Base-by-base conservation (phyloP, 2,329 filamentous ascomycete species). In the Pseudogymnoascus sp. region DNA sequence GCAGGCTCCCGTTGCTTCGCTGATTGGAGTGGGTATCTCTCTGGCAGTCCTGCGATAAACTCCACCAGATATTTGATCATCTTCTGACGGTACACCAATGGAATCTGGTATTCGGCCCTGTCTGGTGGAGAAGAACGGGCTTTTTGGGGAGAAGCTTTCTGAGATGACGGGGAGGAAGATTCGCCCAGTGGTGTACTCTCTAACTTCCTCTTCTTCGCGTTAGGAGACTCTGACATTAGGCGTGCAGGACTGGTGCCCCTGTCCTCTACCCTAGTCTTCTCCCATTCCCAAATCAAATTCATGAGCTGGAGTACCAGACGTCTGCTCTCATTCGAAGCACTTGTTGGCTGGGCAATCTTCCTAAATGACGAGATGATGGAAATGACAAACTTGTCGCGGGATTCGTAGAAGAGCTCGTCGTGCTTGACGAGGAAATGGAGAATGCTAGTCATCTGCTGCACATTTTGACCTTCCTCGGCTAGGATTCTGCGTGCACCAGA, bases 401-500 rank as follows among this genome's bases (percentile, higher is more conserved):
- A 92, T 65, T 97, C 93, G 68, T 95, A 99, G 76, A 99, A 99
- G 4, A 99, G 78, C 69, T 94, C 88, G 0, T 92, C 89, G 71
- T 99, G 93, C 61, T 90, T 86, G 36, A 97, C 93, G 35, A 99
- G 80, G 75, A 99, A 99, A 70, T 97, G 89, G 78, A 97, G 97
- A 68, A 99, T 97, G 76, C 89, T 94, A 60, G 92, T 96, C 77
- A 97, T 88, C 75, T 97, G 94, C 74, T 96, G 92, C 54, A 93
- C 82, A 68, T 99, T 99, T 65, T 94, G 90, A 25, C 90, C 92
- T 74, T 99, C 94, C 72, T 99, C 95, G 3, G 91, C 87, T 20
- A 99, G 77, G 28, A 99, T 96, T 60, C 92, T 90, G 41, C 93
- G 86, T 30, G 94, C 92, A 66, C 92, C 90, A 65, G 91, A 86